Conservation (phyloP, 352 stramenopile species). For the Pythium rishiriense region DNA sequence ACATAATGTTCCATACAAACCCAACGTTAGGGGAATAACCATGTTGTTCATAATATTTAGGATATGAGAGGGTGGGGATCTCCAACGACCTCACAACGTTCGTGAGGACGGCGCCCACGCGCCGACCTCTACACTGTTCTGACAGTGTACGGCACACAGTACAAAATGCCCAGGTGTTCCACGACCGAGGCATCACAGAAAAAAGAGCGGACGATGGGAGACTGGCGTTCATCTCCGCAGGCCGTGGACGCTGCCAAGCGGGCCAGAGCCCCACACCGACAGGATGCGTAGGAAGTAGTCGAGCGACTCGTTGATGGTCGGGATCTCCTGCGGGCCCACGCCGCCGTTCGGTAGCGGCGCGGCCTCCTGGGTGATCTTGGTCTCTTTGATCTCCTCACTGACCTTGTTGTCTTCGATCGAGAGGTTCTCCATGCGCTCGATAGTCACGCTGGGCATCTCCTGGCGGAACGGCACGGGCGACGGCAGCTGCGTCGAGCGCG, state of each 20-base stretch:
- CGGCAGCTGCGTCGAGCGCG: not conserved
- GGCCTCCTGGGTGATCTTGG: slow-evolving; percentile 10
- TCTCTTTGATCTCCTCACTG: slow-evolving; percentile 11
- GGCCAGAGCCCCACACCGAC: slow-evolving; percentile 14
- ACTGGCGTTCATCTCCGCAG: slow-evolving; percentile 6
- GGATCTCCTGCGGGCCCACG: not conserved
- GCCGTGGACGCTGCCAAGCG: slow-evolving; percentile 2
- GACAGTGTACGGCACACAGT: slow-evolving; percentile 15
- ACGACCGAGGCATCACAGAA: not conserved
- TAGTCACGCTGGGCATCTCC: slow-evolving; percentile 16
- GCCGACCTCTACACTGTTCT: slow-evolving; percentile 3
- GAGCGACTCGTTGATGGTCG: slow-evolving; percentile 11
- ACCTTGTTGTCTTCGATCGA: slow-evolving; percentile 15
- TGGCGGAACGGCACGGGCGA: slow-evolving; percentile 5
- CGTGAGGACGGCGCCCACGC: not conserved
- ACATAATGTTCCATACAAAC: not conserved
- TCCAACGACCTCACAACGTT: slow-evolving; percentile 7
- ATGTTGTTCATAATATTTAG: slow-evolving; percentile 18
- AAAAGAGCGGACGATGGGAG: not conserved
- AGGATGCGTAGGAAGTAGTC: slow-evolving; percentile 13
- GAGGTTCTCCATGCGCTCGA: slow-evolving; percentile 16
- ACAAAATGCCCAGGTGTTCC: not conserved
- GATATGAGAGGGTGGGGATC: not conserved
- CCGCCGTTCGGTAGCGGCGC: not conserved
- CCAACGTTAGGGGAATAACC: not conserved